Base-by-base conservation (phyloP, 176 grass and related monocot species). In the Oryza officinalis region DNA sequence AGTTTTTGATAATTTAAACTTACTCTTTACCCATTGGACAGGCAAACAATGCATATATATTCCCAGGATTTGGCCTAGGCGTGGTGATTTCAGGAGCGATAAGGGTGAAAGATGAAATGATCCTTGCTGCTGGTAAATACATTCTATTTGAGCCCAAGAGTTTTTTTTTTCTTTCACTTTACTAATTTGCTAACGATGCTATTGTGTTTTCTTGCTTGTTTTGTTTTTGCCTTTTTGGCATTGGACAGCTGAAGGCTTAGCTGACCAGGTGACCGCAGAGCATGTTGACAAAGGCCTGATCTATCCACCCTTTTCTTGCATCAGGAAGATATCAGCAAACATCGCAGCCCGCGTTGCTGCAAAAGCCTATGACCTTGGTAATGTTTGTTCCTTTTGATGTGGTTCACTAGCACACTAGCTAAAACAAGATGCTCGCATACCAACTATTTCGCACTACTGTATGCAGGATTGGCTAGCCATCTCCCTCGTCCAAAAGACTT, bases 1-100 rank as follows among this genome's bases (percentile, higher is more conserved):
- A 23, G 2, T 71, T 37, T 44, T 46, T 33, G 23, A 81, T 10
- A 27, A 40, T 22, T 52, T 38, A 11, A 90, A 75, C 49, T 54
- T 88, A 26, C 66, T 27, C 52, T 28, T 61, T 70, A 22, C 52
- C 66, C 59, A 27, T 88, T 91, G 18, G 25, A 23, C 71, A 95
- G 96, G 91, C 96, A 81, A 98, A 98, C 87, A 98, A 98, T 81
- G 96, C 96, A 26, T 95, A 95, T 76, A 98, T 98, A 71, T 98
- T 98, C 65, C 96, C 96, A 12, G 96, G 96, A 67, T 90, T 98
- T 78, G 93, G 96, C 0, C 86, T 95, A 61, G 96, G 96, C 33
- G 87, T 95, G 66, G 96, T 98, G 67, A 93, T 92, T 57, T 92
- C 96, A 43, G 91, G 96, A 47, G 85, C 89, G 5, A 93, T 98